Conservation (phyloP, 257 asterid genomes). For the Solanum ahanhuiri region DNA sequence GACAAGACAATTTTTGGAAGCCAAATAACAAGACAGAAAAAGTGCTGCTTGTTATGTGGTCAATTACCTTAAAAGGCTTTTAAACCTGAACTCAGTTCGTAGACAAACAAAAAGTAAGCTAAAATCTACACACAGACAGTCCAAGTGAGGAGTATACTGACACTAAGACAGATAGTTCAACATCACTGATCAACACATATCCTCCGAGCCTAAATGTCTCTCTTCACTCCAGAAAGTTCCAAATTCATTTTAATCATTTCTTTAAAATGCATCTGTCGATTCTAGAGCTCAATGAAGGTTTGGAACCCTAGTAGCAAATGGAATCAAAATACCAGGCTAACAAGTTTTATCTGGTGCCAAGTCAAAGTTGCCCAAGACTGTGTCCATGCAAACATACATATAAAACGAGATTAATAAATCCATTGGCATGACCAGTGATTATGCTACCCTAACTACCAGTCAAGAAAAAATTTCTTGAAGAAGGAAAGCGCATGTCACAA, state of each 20-base stretch:
- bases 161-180: not conserved
- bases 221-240: not conserved
- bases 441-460: not conserved
- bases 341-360: not conserved
- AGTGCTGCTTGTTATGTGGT: not conserved
- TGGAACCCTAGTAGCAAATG: not conserved
- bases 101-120: not conserved
- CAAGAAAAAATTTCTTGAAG: not conserved
- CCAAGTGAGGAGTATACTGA: not conserved
- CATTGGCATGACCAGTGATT: not conserved
- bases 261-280: not conserved
- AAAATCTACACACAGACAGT: not conserved
- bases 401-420: not conserved
- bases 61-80: not conserved
- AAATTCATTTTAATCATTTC: not conserved
- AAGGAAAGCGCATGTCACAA: not conserved
- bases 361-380: not conserved
- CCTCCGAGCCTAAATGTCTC: not conserved
- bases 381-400: not conserved
- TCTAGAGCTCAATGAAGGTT: not conserved
- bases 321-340: not conserved
- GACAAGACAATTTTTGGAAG: not conserved
- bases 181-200: not conserved
- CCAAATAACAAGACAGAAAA: not conserved
- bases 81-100: not conserved